Evolutionary conservation across 805 yeast genomes (phyloP), one percentile per base, ranked within the genome.

Genomic region (Candida montana): DNA sequence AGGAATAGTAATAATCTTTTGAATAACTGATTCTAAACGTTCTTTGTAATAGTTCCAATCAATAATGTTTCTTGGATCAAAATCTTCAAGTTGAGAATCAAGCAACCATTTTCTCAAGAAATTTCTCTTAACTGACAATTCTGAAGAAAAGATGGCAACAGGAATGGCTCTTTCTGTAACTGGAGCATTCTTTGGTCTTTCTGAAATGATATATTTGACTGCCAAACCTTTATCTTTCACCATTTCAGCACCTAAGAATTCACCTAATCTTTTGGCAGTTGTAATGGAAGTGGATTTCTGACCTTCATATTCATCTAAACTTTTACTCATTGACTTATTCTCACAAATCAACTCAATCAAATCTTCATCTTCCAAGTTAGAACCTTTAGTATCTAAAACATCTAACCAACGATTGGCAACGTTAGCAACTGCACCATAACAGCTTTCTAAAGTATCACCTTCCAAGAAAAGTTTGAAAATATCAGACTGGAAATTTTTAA

Each of bases 321-420:
- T 78, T 57, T 88, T 91, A 30, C 96, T 84, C 98, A 93, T 91
- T 58, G 87, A 80, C 68, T 93, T 82, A 59, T 93, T 91, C 59
- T 93, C 98, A 66, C 96, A 88, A 79, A 93, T 91, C 52, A 93
- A 77, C 53, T 83, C 96, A 52, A 95, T 84, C 50, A 93, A 73
- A 62, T 93, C 99, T 55, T 87, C 95, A 60, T 93, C 96, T 58
- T 90, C 96, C 23, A 93, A 69, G 72, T 83, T 82, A 1, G 74
- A 69, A 31, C 99, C 99, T 47, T 79, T 81, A 2, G 91, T 79
- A 40, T 89, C 96, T 41, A 93, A 65, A 5, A 93, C 95, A 67
- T 91, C 98, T 20, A 93, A 68, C 99, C 99, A 93, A 50, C 95
- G 79, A 54, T 91, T 85, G 2, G 99, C 98, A 19, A 93, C 95